Evolutionary conservation across 2,329 filamentous ascomycete species (phyloP).

Genomic region (Monosporascus sp.): DNA sequence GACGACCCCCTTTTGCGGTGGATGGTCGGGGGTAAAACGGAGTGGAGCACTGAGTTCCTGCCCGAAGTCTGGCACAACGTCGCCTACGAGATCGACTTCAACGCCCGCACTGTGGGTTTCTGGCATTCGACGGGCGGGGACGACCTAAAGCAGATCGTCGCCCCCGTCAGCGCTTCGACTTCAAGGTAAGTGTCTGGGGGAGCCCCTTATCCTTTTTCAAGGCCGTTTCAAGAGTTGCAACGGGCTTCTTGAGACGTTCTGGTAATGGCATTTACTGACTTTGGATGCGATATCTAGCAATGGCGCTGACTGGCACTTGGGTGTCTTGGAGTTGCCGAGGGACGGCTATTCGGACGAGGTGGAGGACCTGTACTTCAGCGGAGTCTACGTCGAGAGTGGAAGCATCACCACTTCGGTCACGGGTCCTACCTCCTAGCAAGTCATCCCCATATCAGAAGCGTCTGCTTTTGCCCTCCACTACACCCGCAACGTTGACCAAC

Average conservation of each 20-base stretch:
- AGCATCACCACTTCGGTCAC: slow-evolving; percentile 28
- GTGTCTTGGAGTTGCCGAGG: slow-evolving; percentile 60
- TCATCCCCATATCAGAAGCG: background rate
- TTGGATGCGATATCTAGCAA: slow-evolving; percentile 40
- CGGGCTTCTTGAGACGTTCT: too few species aligned
- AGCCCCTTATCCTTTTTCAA: too few species aligned
- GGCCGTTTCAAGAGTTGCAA: too few species aligned
- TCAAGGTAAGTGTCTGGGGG: slow-evolving; percentile 14
- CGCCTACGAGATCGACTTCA: slow-evolving; percentile 69
- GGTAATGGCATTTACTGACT: too few species aligned
- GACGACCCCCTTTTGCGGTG: slow-evolving; percentile 54
- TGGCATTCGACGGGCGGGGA: slow-evolving; percentile 63
- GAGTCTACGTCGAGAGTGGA: slow-evolving; percentile 64
- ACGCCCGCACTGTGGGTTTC: slow-evolving; percentile 55
- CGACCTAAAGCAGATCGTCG: slow-evolving; percentile 51
- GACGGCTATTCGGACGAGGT: slow-evolving; percentile 45
- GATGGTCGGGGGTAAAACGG: slow-evolving; percentile 53
- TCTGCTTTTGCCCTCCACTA: slow-evolving; percentile 1
- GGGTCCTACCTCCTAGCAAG: slow-evolving; percentile 13
- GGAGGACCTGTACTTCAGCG: slow-evolving; percentile 69
- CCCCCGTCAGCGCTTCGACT: slow-evolving; percentile 54
- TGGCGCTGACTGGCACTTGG: slow-evolving; percentile 68
- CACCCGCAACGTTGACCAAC: background rate
- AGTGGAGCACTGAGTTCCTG: slow-evolving; percentile 59
- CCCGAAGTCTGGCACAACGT: slow-evolving; percentile 69